Conservation (phyloP, 768 basidiomycete species). For the Suillus subluteus region DNA sequence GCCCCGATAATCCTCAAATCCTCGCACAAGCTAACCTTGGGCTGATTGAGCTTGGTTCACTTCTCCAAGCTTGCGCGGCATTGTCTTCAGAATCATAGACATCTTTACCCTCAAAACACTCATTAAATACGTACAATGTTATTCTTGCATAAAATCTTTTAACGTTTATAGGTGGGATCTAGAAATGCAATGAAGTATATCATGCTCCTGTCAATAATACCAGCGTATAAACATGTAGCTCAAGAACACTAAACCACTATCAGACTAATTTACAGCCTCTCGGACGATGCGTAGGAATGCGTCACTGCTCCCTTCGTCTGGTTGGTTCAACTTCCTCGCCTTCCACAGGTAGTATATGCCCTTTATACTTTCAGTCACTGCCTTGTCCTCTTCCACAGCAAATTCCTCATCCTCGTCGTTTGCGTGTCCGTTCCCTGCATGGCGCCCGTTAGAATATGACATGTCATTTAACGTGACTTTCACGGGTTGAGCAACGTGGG, state of each 20-base stretch:
- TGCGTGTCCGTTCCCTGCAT: constrained; percentile 2
- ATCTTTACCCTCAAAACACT: not conserved
- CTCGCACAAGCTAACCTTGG: constrained; percentile 29
- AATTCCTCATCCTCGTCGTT: not conserved
- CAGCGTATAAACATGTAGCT: constrained; percentile 1
- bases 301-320: constrained; percentile 26
- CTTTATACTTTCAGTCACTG: constrained; percentile 54
- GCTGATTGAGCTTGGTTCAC: constrained; percentile 26
- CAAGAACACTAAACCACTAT: not conserved
- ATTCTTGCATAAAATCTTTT: not conserved
- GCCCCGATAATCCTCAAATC: constrained; percentile 24
- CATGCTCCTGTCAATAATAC: not conserved
- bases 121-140: not conserved
- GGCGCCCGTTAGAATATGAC: constrained; percentile 12
- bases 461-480: constrained; percentile 19
- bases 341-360: constrained; percentile 67
- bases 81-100: constrained; percentile 7
- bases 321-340: constrained; percentile 33
- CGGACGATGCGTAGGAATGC: constrained; percentile 40
- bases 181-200: not conserved
- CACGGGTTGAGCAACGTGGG: constrained; percentile 20
- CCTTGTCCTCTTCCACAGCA: constrained; percentile 36
- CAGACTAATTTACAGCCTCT: constrained; percentile 29
- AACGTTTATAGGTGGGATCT: not conserved
- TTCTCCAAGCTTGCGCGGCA: constrained; percentile 21